Evolutionary conservation across 192 early-diverging fungal genomes (phyloP), one percentile per base, ranked within the genome.

Genomic region (Linnemannia elongata): DNA sequence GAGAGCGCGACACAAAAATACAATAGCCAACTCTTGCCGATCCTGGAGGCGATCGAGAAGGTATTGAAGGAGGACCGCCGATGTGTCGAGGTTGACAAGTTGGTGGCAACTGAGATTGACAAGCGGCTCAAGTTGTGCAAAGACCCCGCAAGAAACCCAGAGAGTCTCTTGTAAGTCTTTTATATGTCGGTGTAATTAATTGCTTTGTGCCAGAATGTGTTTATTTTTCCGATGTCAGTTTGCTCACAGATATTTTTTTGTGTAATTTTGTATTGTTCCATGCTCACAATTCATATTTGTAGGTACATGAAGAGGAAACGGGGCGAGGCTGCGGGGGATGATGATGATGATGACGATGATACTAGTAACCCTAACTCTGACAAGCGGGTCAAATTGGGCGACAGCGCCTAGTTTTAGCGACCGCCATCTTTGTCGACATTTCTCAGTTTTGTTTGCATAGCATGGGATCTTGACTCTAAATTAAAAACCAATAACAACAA

Each of bases 81-180:
- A 4, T 90, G 89, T 30, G 72, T 88, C 4, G 78, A 88, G 12
- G 91, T 93, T 10, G 85, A 90, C 36, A 87, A 81, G 39, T 27
- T 72, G 13, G 85, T 81, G 33, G 95, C 92, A 5, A 90, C 86
- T 75, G 88, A 85, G 27, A 94, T 95, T 70, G 94, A 96, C 83
- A 89, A 88, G 60, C 88, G 92, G 22, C 83, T 96, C 4, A 93
- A 90, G 47, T 82, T 90, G 27, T 96, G 94, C 76, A 90, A 91
- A 74, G 96, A 96, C 78, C 96, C 96, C 13, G 95, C 93, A 78
- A 95, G 93, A 78, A 94, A 96, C 70, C 94, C 95, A 0, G 91
- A 91, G 8, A 94, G 93, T 74, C 33, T 88, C 24, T 36, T 83
- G 45, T 78, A 69, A 74, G 44, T 75, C 18, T 22, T 24, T 60